Percentiles rank a stretch among this genome's conserved stretches.
These are phyloP conservation scores for Zarea fungicola DNA, from an alignment of 2,329 filamentous ascomycete species.

Conservation along the genomic window DNA sequence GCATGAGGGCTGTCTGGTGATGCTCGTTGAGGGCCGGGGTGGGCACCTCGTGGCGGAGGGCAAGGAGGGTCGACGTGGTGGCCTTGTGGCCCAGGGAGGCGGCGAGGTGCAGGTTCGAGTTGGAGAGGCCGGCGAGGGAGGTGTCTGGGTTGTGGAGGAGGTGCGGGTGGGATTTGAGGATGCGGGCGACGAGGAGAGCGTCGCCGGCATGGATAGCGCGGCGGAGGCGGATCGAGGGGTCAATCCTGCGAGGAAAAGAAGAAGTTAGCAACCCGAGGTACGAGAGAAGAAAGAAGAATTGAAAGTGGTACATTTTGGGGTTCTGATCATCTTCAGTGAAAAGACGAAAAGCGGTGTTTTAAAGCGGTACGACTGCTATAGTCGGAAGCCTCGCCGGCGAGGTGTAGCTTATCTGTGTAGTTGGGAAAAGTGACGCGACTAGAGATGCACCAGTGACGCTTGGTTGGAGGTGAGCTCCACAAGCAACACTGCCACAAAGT, in stretches of 20 bases:
- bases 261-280: background rate
- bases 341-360: background rate
- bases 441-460: background rate
- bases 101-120: slow-evolving; percentile 79
- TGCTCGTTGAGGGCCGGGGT: slow-evolving; percentile 73
- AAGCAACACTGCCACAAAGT: too few relatives aligned
- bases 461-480: background rate
- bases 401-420: too few relatives aligned
- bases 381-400: slow-evolving; percentile 8
- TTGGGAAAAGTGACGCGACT: background rate
- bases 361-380: background rate
- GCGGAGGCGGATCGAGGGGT: slow-evolving; percentile 69
- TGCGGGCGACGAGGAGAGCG: slow-evolving; percentile 65
- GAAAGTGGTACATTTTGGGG: background rate
- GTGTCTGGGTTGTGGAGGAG: slow-evolving; percentile 77
- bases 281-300: background rate
- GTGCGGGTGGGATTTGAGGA: slow-evolving; percentile 65
- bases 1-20: slow-evolving; percentile 76
- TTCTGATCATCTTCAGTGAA: background rate
- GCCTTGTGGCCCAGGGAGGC: slow-evolving; percentile 65
- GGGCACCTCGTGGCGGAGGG: slow-evolving; percentile 68
- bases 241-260: slow-evolving; percentile 52
- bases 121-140: slow-evolving; percentile 61
- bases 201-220: slow-evolving; percentile 77
- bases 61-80: slow-evolving; percentile 65